Evolutionary conservation across 345 rosid species (phyloP).

Genomic region (Ceriops zippeliana): DNA sequence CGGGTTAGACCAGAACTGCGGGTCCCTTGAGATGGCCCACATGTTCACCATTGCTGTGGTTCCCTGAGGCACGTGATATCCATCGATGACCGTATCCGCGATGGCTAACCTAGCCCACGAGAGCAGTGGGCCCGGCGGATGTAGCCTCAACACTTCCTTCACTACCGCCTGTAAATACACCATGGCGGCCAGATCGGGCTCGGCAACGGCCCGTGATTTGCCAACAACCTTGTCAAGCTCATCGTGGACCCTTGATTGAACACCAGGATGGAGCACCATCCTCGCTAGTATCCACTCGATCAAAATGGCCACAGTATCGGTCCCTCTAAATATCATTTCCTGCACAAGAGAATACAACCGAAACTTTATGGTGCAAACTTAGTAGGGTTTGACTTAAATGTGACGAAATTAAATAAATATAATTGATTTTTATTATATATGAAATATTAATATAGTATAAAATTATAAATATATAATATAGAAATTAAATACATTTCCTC

Average conservation of each 20-base stretch:
- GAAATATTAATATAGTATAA: background rate
- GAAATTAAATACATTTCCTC: no score
- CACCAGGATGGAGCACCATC: constrained; percentile 57
- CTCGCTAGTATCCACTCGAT: constrained; percentile 91
- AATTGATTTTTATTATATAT: background rate
- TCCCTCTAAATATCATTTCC: constrained; percentile 95
- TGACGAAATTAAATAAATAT: no score
- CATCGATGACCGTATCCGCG: constrained; percentile 63
- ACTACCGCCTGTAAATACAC: constrained; percentile 65
- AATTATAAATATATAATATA: no score
- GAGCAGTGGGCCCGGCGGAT: constrained; percentile 93
- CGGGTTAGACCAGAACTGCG: constrained; percentile 65
- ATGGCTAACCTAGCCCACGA: constrained; percentile 90
- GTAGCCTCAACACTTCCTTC: constrained; percentile 77
- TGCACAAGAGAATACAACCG: constrained; percentile 24
- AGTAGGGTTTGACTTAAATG: background rate
- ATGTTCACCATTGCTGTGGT: constrained; percentile 94
- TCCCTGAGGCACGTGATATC: constrained; percentile 68
- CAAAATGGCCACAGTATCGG: constrained; percentile 80
- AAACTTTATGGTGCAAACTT: background rate
- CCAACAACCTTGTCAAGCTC: constrained; percentile 67
- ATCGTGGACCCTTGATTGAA: constrained; percentile 60
- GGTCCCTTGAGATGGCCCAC: constrained; percentile 94
- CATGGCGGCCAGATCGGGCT: constrained; percentile 44
- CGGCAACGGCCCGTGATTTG: constrained; percentile 45